Base-by-base conservation (phyloP, 2,329 filamentous ascomycete genomes). In the Fusarium gaditjirri region DNA sequence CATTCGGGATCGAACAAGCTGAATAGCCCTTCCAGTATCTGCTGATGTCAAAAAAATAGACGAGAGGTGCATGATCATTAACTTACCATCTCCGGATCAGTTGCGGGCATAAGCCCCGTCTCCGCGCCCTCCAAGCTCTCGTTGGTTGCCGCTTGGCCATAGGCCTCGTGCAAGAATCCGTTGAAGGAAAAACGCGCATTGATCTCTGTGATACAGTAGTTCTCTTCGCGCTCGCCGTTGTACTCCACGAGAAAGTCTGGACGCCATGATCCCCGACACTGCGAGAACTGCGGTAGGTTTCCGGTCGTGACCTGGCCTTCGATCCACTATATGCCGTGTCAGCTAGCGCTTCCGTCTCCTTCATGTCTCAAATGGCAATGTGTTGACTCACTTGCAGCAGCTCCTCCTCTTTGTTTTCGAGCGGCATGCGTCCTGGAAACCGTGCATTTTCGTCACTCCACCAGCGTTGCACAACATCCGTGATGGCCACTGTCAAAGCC, bases 141-240 rank as follows among this genome's bases (percentile, higher is more conserved):
- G 19, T 78, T 71, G 3, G 82, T 61, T 11, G 74, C 78, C 25
- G 76, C 39, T 12, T 82, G 79, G 1, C 80, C 80, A 35, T 80
- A 78, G 0, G 73, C 67, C 21, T 70, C 62, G 38, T 80, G 74
- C 70, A 82, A 61, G 33, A 79, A 81, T 0, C 80, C 81, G 46
- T 84, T 84, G 61, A 83, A 83, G 16, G 77, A 75, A 54, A 84
- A 84, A 1, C 83, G 78, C 3, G 81, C 82, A 52, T 84, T 84
- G 39, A 84, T 83, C 27, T 84, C 83, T 5, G 81, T 82, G 10
- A 84, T 79, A 11, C 77, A 62, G 31, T 77, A 81, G 19, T 72
- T 74, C 38, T 81, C 77, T 21, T 59, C 21, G 21, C 54, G 64
- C 3, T 62, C 41, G 4, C 49, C 42, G 5, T 38, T 60, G 3